phyloP scores from a whole-genome alignment of 257 asterid genomes.

The Paulownia fortunei region DNA sequence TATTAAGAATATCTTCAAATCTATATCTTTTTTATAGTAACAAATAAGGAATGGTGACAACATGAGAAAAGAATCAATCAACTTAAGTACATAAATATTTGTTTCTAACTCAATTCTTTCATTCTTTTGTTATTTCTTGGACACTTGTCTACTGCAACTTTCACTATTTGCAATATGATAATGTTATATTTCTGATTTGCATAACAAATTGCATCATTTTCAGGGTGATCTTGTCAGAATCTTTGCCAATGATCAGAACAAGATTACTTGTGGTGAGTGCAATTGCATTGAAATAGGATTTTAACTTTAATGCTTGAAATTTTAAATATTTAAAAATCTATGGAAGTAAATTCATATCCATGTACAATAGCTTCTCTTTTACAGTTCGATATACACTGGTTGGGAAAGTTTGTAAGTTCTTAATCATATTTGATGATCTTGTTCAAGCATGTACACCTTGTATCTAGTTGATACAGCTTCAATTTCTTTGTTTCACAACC shows the following conservation, averaged over 20 bases:
- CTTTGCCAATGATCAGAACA: slow-evolving; percentile 93
- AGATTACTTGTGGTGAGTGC: slow-evolving; percentile 94
- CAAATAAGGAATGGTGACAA: not conserved
- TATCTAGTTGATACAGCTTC: not conserved
- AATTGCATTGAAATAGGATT: slow-evolving; percentile 22
- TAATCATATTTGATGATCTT: not conserved
- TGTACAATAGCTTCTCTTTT: not conserved
- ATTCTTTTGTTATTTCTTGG: not conserved
- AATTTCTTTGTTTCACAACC: not conserved
- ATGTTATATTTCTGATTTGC: slow-evolving; percentile 28
- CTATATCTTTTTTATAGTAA: slow-evolving; percentile 3
- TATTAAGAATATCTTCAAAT: slow-evolving; percentile 22
- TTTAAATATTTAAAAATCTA: not conserved
- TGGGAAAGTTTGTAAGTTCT: slow-evolving; percentile 3
- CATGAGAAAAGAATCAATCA: slow-evolving; percentile 16
- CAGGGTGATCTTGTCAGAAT: slow-evolving; percentile 95
- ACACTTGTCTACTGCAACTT: not conserved
- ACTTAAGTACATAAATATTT: slow-evolving; percentile 13
- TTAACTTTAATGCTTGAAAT: slow-evolving; percentile 6
- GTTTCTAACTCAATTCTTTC: not conserved
- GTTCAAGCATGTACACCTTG: not conserved
- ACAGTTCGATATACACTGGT: not conserved
- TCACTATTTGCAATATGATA: not conserved
- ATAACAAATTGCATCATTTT: slow-evolving; percentile 36
- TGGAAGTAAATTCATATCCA: not conserved